A percentile compares a stretch with the other conserved stretches of the same genome.
These are phyloP conservation scores for Aspergillus caelatus DNA, from an alignment of 2,329 filamentous ascomycete genomes.

Conservation along the genomic window DNA sequence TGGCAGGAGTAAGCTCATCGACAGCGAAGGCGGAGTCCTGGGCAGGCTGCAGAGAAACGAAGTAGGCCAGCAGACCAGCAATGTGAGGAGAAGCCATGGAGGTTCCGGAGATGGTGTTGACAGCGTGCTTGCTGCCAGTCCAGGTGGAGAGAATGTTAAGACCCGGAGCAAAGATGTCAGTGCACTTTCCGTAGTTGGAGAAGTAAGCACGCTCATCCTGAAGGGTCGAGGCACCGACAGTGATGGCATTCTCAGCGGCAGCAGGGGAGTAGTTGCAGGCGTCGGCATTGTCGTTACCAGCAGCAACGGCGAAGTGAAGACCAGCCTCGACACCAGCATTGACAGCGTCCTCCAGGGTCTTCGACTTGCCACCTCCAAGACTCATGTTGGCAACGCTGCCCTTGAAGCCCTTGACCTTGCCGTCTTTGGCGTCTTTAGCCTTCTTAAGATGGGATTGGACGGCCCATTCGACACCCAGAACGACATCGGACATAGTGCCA, in stretches of 20 bases:
- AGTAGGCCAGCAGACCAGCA: constrained; percentile 94
- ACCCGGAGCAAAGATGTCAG: constrained; percentile 97
- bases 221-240: constrained; percentile 91
- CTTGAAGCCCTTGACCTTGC: constrained; percentile 97
- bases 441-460: constrained; percentile 77
- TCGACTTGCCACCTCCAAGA: constrained; percentile 95
- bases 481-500: constrained; percentile 97
- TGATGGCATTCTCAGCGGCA: constrained; percentile 86
- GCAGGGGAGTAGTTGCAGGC: constrained; percentile 99
- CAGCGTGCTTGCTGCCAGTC: constrained; percentile 93
- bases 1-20: constrained; percentile 84
- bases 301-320: constrained; percentile 96
- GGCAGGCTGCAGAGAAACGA: constrained; percentile 91
- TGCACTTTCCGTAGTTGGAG: constrained; percentile 99
- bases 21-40: constrained; percentile 90
- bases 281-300: constrained; percentile 98
- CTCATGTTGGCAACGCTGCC: constrained; percentile 99
- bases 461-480: constrained; percentile 97
- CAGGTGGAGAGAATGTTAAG: constrained; percentile 97
- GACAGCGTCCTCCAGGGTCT: constrained; percentile 85
- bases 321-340: constrained; percentile 91
- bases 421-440: constrained; percentile 76
- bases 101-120: constrained; percentile 99
- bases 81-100: constrained; percentile 99
- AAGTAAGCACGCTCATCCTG: constrained; percentile 98